These are phyloP conservation scores for Didymella segeticola DNA, from an alignment of 2,329 filamentous ascomycete species.

Conservation along the genomic window DNA sequence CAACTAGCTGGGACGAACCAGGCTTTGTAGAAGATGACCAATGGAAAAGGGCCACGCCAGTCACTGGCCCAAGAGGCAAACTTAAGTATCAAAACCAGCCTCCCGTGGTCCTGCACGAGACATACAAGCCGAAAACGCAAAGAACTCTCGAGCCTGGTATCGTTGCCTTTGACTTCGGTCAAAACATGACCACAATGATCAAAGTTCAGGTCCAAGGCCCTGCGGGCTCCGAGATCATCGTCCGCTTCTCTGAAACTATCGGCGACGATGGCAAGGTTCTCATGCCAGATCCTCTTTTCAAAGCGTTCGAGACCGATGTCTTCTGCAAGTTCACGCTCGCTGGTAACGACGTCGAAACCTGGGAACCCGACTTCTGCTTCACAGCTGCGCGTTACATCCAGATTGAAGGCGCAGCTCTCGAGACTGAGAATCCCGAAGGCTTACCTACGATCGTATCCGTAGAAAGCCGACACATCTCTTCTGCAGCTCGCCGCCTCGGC, in stretches of 20 bases:
- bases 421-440: constrained; percentile 8
- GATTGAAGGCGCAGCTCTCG: constrained; percentile 48
- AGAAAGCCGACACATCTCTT: constrained; percentile 50
- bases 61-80: constrained; percentile 51
- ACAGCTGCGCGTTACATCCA: constrained; percentile 54
- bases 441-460: constrained; percentile 48
- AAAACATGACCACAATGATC: constrained; percentile 45
- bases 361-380: constrained; percentile 53
- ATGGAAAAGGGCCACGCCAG: constrained; percentile 47
- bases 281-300: constrained; percentile 54
- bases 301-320: constrained; percentile 48
- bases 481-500: constrained; percentile 48
- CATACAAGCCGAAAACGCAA: constrained; percentile 37
- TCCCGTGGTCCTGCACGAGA: constrained; percentile 49
- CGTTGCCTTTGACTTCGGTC: constrained; percentile 42
- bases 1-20: constrained; percentile 45
- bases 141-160: constrained; percentile 30
- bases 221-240: constrained; percentile 36
- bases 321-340: constrained; percentile 50
- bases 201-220: constrained; percentile 36
- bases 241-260: constrained; percentile 43
- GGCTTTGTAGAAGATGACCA: constrained; percentile 32
- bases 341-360: constrained; percentile 42
- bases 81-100: constrained; percentile 52
- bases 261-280: constrained; percentile 43